Conservation (phyloP, 192 early-diverging fungal species). For the Coemansia asiatica region DNA sequence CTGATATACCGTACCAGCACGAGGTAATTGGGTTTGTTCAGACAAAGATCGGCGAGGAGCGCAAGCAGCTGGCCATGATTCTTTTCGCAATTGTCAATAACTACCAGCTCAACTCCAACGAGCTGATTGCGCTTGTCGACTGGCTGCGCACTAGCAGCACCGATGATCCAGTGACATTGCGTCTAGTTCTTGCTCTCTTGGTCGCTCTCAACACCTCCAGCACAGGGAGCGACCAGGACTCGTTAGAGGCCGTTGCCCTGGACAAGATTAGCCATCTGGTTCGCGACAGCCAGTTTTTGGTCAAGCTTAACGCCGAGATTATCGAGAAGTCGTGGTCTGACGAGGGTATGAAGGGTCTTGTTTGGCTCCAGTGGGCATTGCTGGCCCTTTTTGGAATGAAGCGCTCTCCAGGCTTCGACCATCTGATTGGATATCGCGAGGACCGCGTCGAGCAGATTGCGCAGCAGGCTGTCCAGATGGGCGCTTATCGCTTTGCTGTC, state of each 20-base stretch:
- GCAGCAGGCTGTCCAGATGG: conserved; percentile 56
- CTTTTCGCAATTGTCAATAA: conserved; percentile 43
- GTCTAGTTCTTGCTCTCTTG: conserved; percentile 33
- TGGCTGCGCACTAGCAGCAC: conserved; percentile 42
- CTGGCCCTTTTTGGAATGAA: conserved; percentile 56
- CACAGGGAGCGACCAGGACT: conserved; percentile 25
- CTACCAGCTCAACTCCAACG: conserved; percentile 42
- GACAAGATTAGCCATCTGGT: conserved; percentile 46
- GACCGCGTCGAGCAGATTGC: conserved; percentile 55
- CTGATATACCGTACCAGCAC: conserved; percentile 49
- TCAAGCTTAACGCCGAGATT: conserved; percentile 42
- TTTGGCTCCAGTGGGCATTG: conserved; percentile 65
- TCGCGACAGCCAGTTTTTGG: conserved; percentile 42
- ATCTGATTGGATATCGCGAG: conserved; percentile 46
- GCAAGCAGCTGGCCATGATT: conserved; percentile 49
- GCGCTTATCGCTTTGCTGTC: conserved; percentile 65
- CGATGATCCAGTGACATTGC: conserved; percentile 46
- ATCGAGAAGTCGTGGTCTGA: conserved; percentile 46
- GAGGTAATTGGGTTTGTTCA: conserved; percentile 47
- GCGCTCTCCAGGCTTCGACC: conserved; percentile 51
- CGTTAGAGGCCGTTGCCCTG: conserved; percentile 36
- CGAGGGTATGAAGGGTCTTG: conserved; percentile 52
- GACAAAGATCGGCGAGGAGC: conserved; percentile 44
- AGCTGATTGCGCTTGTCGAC: conserved; percentile 36
- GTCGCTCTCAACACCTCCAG: conserved; percentile 31